Evolutionary conservation across 169 alveolate genomes (phyloP), one percentile per base, ranked within the genome.

Genomic region (Cryptosporidium ubiquitum): DNA sequence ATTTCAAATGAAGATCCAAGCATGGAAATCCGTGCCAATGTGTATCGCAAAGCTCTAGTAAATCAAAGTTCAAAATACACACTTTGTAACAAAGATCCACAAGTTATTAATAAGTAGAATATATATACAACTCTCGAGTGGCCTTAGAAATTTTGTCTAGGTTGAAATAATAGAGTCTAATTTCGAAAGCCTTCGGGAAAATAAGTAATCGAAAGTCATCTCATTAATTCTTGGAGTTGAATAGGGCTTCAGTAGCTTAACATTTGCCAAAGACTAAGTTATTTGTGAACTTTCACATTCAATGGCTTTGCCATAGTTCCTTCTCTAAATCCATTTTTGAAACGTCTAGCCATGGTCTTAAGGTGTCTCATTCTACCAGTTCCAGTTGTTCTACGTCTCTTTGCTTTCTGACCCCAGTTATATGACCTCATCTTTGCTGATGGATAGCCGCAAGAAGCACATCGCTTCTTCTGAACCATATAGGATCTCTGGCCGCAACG

Each of bases 361-460:
- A 97, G 92, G 93, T 97, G 96, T 92, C 99, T 96, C 96, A 96
- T 92, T 92, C 99, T 96, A 84, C 99, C 99, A 79, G 99, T 97
- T 66, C 99, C 99, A 64, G 96, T 95, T 70, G 99, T 96, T 84
- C 95, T 93, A 92, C 99, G 95, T 85, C 99, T 96, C 93, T 91
- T 94, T 58, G 99, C 99, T 96, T 98, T 98, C 92, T 86, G 91
- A 55, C 97, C 94, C 99, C 99, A 98, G 93, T 95, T 97, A 95
- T 96, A 98, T 86, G 96, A 93, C 92, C 99, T 95, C 95, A 95
- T 96, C 91, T 95, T 97, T 29, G 98, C 97, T 74, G 95, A 96
- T 23, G 99, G 99, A 91, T 93, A 97, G 23, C 97, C 99, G 91
- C 99, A 97, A n/a, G 98, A 93, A 85, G 98, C 99, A 92, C 99